Percentiles rank a stretch among this genome's conserved stretches.
These are phyloP conservation scores for Chalciporus pseudorubinellus DNA, from an alignment of 768 basidiomycete species.

Conservation along the genomic window DNA sequence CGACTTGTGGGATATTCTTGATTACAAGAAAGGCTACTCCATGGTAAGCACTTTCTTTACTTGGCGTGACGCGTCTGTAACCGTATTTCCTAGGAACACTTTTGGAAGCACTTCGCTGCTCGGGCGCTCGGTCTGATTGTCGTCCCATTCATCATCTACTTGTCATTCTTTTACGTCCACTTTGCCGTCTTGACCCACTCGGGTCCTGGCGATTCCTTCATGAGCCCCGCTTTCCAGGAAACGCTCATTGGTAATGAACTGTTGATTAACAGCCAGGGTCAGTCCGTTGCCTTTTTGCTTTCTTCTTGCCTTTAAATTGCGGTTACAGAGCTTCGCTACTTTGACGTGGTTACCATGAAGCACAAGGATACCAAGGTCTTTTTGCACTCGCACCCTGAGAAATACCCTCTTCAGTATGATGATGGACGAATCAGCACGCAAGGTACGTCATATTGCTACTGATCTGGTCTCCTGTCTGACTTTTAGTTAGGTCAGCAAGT, in stretches of 20 bases:
- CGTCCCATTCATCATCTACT: slow-evolving; percentile 86
- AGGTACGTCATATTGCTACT: slow-evolving; percentile 42
- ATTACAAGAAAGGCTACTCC: slow-evolving; percentile 71
- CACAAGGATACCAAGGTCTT: slow-evolving; percentile 94
- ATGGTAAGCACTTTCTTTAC: slow-evolving; percentile 51
- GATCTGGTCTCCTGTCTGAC: neutral
- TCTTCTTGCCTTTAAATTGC: neutral
- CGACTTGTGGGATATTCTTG: slow-evolving; percentile 93
- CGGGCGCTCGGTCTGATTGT: slow-evolving; percentile 82
- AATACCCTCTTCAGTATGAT: slow-evolving; percentile 90
- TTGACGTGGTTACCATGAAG: slow-evolving; percentile 79
- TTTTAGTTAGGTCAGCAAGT: slow-evolving; percentile 78
- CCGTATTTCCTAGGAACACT: slow-evolving; percentile 61
- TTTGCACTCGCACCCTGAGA: slow-evolving; percentile 89
- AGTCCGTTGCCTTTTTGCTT: slow-evolving; percentile 12
- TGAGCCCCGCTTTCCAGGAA: slow-evolving; percentile 98
- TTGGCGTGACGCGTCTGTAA: neutral
- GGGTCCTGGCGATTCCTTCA: slow-evolving; percentile 92
- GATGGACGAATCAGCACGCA: slow-evolving; percentile 95
- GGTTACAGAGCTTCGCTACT: slow-evolving; percentile 86
- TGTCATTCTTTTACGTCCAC: slow-evolving; percentile 95
- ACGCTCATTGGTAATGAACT: slow-evolving; percentile 90
- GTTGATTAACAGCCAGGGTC: slow-evolving; percentile 88
- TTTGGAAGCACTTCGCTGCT: slow-evolving; percentile 85
- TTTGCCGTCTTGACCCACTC: slow-evolving; percentile 85